phyloP scores from a whole-genome alignment of 352 stramenopile species.

The Globisporangium camurandrum region DNA sequence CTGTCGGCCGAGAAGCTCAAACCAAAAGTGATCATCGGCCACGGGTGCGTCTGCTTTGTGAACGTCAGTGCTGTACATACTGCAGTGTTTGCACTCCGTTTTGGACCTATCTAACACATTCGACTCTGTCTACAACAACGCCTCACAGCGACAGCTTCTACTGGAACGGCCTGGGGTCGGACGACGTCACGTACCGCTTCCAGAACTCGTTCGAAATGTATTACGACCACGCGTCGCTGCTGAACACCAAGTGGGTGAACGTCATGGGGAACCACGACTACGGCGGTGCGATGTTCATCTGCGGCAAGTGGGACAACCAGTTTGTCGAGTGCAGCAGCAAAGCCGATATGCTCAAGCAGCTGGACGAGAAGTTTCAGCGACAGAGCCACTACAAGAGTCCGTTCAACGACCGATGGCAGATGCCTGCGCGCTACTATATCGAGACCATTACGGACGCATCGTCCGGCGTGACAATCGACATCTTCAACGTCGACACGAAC shows the following conservation, averaged over 20 bases:
- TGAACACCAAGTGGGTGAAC: constrained; percentile 63
- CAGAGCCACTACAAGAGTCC: constrained; percentile 56
- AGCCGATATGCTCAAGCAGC: constrained; percentile 49
- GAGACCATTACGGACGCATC: constrained; percentile 26
- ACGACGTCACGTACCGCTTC: constrained; percentile 61
- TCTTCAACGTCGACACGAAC: constrained; percentile 70
- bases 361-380: constrained; percentile 58
- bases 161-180: constrained; percentile 60
- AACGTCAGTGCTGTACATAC: neutral
- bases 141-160: constrained; percentile 50
- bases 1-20: constrained; percentile 56
- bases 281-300: constrained; percentile 71
- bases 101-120: neutral
- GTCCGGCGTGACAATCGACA: constrained; percentile 41
- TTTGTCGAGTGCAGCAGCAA: constrained; percentile 53
- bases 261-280: constrained; percentile 67
- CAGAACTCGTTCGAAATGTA: constrained; percentile 55
- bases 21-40: constrained; percentile 48
- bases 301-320: constrained; percentile 52
- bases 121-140: neutral
- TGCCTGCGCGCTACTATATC: constrained; percentile 57
- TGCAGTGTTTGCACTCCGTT: neutral
- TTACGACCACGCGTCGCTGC: constrained; percentile 40
- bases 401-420: constrained; percentile 60
- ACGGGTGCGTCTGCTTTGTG: constrained; percentile 25